A percentile compares a stretch with the other conserved stretches of the same genome.
phyloP scores from a whole-genome alignment of 2,329 filamentous ascomycete species.

The Aureobasidium zeae region DNA sequence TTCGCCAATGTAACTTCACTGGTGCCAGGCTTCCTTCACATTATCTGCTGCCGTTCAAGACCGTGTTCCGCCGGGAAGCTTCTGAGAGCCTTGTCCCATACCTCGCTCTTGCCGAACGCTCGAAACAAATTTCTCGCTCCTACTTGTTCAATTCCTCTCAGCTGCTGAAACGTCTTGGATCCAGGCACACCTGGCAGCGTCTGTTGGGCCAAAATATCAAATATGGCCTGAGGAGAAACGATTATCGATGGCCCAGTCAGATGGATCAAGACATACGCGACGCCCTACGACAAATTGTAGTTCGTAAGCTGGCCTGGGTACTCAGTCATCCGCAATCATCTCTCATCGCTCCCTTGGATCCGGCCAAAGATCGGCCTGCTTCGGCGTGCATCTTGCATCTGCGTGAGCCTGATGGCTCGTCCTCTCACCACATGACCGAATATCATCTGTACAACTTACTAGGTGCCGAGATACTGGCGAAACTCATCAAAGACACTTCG shows the following conservation, averaged over 20 bases:
- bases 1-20: conserved; percentile 49
- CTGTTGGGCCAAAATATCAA: conserved; percentile 17
- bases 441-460: not conserved
- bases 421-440: not conserved
- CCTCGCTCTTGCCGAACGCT: conserved; percentile 13
- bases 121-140: conserved; percentile 6
- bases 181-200: conserved; percentile 14
- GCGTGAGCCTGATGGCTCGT: not conserved
- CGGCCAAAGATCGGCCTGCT: not conserved
- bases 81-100: conserved; percentile 49
- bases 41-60: conserved; percentile 54
- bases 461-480: not conserved
- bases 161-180: conserved; percentile 33
- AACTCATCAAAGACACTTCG: not conserved
- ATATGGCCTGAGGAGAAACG: conserved; percentile 13
- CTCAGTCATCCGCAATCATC: not conserved
- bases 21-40: conserved; percentile 44
- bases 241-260: conserved; percentile 34
- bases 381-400: conserved; percentile 1
- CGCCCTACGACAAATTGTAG: conserved; percentile 41
- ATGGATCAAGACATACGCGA: conserved; percentile 48
- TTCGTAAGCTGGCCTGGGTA: conserved; percentile 39
- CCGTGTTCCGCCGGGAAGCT: conserved; percentile 32
- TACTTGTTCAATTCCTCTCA: conserved; percentile 21
- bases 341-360: not conserved